Evolutionary conservation across 176 grass and related monocot species (phyloP), one percentile per base, ranked within the genome.

Genomic region (Eleusine indica): DNA sequence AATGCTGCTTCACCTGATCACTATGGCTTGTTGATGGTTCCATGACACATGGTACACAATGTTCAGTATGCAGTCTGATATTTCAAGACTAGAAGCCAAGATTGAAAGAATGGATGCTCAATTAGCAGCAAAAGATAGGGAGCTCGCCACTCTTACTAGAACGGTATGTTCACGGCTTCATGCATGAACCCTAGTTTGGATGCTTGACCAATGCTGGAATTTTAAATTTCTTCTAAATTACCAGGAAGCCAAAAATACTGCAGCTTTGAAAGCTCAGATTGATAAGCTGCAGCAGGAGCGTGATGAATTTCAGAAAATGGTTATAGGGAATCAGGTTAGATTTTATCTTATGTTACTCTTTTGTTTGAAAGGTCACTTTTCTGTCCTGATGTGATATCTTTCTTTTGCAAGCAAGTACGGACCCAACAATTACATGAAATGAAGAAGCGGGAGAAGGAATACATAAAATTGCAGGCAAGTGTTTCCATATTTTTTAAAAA

Each of bases 381-480:
- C 70, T 74, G 2, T 86, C 41, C 80, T 90, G 64, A 87, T 74
- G 46, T 64, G 3, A 9, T 80, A 40, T 60, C 28, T 64, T 88
- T 84, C 70, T 82, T 76, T 76, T 79, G 78, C 74, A 82, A 99
- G 93, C 93, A 99, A 96, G 97, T 96, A 69, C 89, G 97, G 22
- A 96, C 91, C 46, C 97, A 99, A 32, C 97, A 99, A 78, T 87
- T 96, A 79, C 97, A 99, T 96, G 97, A 99, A 88, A 99, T 95
- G 88, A 99, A 96, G 89, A 99, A 99, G 80, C 94, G 92, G 85
- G 97, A 99, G 65, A 99, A 99, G 79, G 97, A 99, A 80, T 96
- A 99, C 75, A 90, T 96, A 84, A 99, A 96, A 71, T 79, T 99
- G 84, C 93, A 99, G 93, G 97, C 85, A 90, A 86, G 68, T 54